A percentile compares a stretch with the other conserved stretches of the same genome.
phyloP scores from a whole-genome alignment of 108 stramenopile genomes.

The Hondaea fermentalgiana region DNA sequence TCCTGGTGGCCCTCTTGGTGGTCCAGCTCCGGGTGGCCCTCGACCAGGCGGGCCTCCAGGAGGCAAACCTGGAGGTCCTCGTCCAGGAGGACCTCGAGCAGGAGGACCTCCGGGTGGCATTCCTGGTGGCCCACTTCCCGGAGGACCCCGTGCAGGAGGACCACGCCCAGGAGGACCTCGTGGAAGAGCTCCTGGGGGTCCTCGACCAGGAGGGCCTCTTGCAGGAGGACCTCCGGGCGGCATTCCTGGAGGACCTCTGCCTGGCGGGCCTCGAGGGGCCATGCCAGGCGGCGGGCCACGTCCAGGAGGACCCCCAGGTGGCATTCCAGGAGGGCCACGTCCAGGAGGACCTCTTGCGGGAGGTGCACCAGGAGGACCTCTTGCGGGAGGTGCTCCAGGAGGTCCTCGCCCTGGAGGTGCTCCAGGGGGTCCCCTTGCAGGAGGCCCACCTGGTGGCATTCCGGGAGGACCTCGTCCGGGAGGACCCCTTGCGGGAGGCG shows the following conservation, averaged over 20 bases:
- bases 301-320: not conserved
- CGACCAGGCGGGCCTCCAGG: conserved; percentile 28
- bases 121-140: conserved; percentile 19
- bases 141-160: conserved; percentile 27
- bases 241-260: not conserved
- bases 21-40: not conserved
- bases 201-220: conserved; percentile 1
- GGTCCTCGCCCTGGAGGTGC: not conserved
- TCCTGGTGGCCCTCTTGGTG: not conserved
- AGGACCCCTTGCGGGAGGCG: not conserved
- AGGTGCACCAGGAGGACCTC: not conserved
- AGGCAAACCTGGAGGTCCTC: not conserved
- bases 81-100: not conserved
- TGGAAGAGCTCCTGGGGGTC: conserved; percentile 12
- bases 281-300: not conserved
- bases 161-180: conserved; percentile 33
- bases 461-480: not conserved
- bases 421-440: not conserved
- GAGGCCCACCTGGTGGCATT: not conserved
- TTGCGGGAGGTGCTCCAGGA: not conserved
- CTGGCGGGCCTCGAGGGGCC: not conserved
- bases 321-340: conserved; percentile 1
- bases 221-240: conserved; percentile 18
- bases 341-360: not conserved
- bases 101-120: conserved; percentile 33